Base-by-base conservation (phyloP, 2,329 filamentous ascomycete species). In the Pseudogymnoascus sp. region DNA sequence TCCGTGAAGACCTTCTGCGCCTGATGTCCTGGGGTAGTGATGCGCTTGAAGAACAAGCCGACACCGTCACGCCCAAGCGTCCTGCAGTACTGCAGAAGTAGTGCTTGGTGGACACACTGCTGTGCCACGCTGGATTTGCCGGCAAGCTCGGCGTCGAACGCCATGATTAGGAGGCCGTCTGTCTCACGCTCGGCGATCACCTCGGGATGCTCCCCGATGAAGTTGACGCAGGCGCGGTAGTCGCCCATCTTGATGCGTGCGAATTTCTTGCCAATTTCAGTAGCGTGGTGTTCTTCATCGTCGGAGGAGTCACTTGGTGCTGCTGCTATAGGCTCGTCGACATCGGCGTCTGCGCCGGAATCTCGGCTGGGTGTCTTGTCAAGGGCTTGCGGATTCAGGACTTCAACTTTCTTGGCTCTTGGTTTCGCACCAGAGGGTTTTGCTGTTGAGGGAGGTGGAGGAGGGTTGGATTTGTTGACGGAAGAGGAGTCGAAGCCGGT, bases 11-110 rank as follows among this genome's bases (percentile, higher is more conserved):
- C 83, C 49, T 90, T 91, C 70, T 90, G 88, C 5, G 95, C 96
- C 76, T 96, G 89, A 76, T 99, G 93, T 33, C 88, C 90, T 69
- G 86, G 86, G 3, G 90, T 96, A 21, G 90, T 95, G 74, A 99
- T 93, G 63, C 93, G 89, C 78, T 95, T 96, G 83, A 99, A 99
- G 81, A 99, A 99, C 31, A 97, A 78, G 5, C 86, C 84, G 7
- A 97, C 92, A 21, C 93, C 93, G 70, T 97, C 91, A 67, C 85
- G 86, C 5, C 70, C 70, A 12, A 99, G 82, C 43, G 91, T 88
- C 8, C 93, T 86, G 77, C 95, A 99, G 79, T 99, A 99, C 75
- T 99, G 95, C 41, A 99, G 79, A 11, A 99, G 81, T 14, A 97
- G 81, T 2, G 89, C 93, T 74, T 97, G 93, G 76, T 99, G 95